Base-by-base conservation (phyloP, 768 basidiomycete genomes). In the Trametes cubensis region DNA sequence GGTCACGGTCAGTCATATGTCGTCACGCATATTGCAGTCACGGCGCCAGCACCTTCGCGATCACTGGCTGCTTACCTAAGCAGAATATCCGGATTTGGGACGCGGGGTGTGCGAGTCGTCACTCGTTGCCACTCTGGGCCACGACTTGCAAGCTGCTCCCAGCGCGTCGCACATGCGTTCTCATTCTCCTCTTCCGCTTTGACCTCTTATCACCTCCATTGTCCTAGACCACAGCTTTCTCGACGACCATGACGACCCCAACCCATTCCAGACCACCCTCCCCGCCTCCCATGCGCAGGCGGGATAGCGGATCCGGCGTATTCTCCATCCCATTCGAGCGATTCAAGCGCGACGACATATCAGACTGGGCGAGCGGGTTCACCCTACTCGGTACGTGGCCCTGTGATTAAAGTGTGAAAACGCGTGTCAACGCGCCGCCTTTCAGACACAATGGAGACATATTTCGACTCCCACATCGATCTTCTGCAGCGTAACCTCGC, bases 371-470 rank as follows among this genome's bases (percentile, higher is more conserved):
- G 44, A 85, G 89, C 66, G 92, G 90, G 34, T 90, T 95, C 69
- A 95, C 94, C 2, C 77, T 96, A 26, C 80, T 95, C 6, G 94
- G 94, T 94, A 70, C 60, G 83, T 74, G 17, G 18, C 20, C 8
- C 8, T 28, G 8, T 4, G 2, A 34, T 53, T 41, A 34, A 23
- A 17, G 20, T 21, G 28, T 25, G 28, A 15, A 18, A 40, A 25
- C 41, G 62, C 51, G 48, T 41, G 53, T 41, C 60, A 56, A 64
- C 52, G 62, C 53, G 56, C 52, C 52, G 23, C 10, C 23, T 69
- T 34, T 34, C 10, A 95, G 95, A 97, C 75, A 96, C 95, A 10
- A 79, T 95, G 73, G 95, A 97, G 76, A 97, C 95, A 0, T 97
- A 90, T 71, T 96, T 95, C 72, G 94, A 98, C 77, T 94, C 94